Evolutionary conservation across 2,329 filamentous ascomycete genomes (phyloP), one percentile per base, ranked within the genome.

Genomic region (Diaporthe australafricana): DNA sequence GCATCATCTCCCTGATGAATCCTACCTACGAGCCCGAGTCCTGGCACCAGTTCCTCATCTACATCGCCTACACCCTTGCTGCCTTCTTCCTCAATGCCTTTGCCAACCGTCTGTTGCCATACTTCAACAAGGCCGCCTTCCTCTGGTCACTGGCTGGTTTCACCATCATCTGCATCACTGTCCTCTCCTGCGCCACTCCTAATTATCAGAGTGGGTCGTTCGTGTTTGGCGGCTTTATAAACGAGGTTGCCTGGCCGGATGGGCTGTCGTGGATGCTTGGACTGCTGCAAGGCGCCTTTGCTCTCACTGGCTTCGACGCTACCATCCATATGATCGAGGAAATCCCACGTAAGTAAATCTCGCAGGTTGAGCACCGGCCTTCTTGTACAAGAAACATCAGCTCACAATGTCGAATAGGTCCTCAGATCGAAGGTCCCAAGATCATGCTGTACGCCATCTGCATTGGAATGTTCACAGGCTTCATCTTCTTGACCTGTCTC

Each of bases 41-140:
- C 4, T 94, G 92, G 90, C 92, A 94, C 76, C 90, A 93, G 75
- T 94, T 94, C 79, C 83, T 94, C 35, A 91, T 94, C 60, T 94
- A 94, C 79, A 86, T 92, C 55, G 91, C 80, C 8, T 91, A 90
- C 77, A 91, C 89, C 7, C 71, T 90, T 27, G 80, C 88, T 20
- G 90, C 90, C 3, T 89, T 93, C 72, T 70, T 88, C 60, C 83
- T 93, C 79, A 94, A 94, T 74, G 88, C 89, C 1, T 92, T 93
- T 75, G 83, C 87, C 77, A 92, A 89, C 75, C 82, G 84, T 3
- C 77, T 90, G 4, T 84, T 94, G 4, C 92, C 92, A 0, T 84
- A 87, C 16, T 84, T 94, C 75, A 94, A 91, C 77, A 90, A 92
- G 78, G 86, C 86, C 22, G 92, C 92, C 1, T 92, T 94, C 75